A percentile compares a stretch with the other conserved stretches of the same genome.
phyloP scores from a whole-genome alignment of 2,329 filamentous ascomycete genomes.

The Aspergillus ustus region DNA sequence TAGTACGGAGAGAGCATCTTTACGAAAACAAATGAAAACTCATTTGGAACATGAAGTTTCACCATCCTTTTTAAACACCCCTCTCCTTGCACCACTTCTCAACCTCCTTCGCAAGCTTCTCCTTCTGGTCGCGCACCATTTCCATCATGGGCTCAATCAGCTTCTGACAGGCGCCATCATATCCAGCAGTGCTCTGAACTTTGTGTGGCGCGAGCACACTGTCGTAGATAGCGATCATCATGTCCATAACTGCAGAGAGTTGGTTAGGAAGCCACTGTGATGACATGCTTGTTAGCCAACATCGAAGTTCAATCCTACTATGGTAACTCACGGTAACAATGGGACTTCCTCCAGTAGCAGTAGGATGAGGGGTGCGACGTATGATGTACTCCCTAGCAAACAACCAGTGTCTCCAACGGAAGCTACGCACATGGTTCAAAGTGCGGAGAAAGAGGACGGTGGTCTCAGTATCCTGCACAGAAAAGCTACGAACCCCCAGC shows the following conservation, averaged over 20 bases:
- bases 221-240: constrained; percentile 53
- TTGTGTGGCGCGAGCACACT: constrained; percentile 42
- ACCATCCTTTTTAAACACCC: constrained; percentile 35
- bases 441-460: constrained; percentile 50
- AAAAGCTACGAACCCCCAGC: constrained; percentile 45
- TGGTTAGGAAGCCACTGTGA: constrained; percentile 54
- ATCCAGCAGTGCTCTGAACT: constrained; percentile 27
- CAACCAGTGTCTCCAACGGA: constrained; percentile 56
- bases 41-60: neutral
- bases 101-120: constrained; percentile 46
- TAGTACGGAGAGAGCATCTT: neutral
- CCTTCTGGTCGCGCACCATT: constrained; percentile 38
- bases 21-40: neutral
- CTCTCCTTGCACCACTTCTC: constrained; percentile 52
- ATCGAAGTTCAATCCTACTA: neutral
- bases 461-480: constrained; percentile 44
- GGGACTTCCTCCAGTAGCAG: constrained; percentile 54
- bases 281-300: neutral
- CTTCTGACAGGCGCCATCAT: constrained; percentile 37
- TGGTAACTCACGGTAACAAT: constrained; percentile 49
- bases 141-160: constrained; percentile 45
- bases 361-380: constrained; percentile 50
- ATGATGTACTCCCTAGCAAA: constrained; percentile 56
- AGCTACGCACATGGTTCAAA: constrained; percentile 53
- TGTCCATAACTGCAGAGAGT: constrained; percentile 53